Base-by-base conservation (phyloP, 345 rosid genomes). In the Salix udensis region DNA sequence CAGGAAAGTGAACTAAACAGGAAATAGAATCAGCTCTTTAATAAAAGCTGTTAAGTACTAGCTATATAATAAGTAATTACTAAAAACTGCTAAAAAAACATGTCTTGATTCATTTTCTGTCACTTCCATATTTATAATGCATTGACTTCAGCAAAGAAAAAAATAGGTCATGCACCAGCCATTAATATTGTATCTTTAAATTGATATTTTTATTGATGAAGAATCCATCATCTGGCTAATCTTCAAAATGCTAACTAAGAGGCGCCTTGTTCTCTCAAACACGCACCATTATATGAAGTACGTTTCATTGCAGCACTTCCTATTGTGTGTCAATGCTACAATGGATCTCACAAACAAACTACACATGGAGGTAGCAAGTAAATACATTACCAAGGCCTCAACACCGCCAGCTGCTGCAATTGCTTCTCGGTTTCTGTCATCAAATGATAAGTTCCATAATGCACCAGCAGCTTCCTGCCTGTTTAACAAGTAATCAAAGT, bases 401-500 rank as follows among this genome's bases (percentile, higher is more conserved):
- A 85, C 77, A 13, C 88, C 85, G 50, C 80, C 88, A 69, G 85
- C 84, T 55, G 70, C 75, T 2, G 84, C 85, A 44, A 82, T 85
- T 75, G 84, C 84, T 80, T 82, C 85, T 58, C 88, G 80, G 80
- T 85, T 85, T 76, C 46, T 80, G 78, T 80, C 88, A 76, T 85
- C 85, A 73, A 85, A 80, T 48, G 85, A 82, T 68, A 85, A 78
- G 64, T 85, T 85, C 88, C 88, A 82, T 44, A 82, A 76, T 48
- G 88, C 85, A 76, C 88, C 88, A 55, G 85, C 84, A 37, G 85
- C 85, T 77, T 85, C 85, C 46, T 82, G 84, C 80, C 88, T 82
- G 74, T 77, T 28, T 21, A 67, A 67, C 67, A 77, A 64, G 50
- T 42, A 66, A 37, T 75, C 46, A 52, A 66, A 84, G 55, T 52